Conservation (phyloP, 192 early-diverging fungal species). For the Radiomyces spectabilis region DNA sequence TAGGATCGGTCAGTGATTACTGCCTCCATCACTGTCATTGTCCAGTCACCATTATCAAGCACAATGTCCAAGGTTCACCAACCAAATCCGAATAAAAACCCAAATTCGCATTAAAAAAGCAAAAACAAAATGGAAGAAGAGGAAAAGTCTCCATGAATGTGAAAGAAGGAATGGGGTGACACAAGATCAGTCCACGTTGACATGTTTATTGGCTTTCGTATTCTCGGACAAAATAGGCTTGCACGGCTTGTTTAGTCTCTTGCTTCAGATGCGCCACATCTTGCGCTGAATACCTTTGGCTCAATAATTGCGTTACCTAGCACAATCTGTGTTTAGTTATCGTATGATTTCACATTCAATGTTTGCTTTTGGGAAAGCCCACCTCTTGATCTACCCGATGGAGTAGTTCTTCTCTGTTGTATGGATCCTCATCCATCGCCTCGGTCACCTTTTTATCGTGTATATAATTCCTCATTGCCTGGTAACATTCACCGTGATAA, state of each 20-base stretch:
- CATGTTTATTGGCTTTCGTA: slow-evolving; percentile 1
- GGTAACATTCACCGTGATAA: too few species aligned
- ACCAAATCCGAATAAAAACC: too few species aligned
- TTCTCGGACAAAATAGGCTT: slow-evolving; percentile 14
- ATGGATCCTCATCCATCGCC: background rate
- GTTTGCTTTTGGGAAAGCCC: too few species aligned
- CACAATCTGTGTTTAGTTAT: background rate
- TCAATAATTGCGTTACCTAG: background rate
- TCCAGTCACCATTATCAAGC: too few species aligned
- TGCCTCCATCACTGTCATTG: too few species aligned
- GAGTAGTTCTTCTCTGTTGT: background rate
- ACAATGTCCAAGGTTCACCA: too few species aligned
- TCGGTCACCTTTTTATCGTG: background rate
- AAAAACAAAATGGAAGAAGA: too few species aligned
- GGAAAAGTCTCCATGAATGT: too few species aligned
- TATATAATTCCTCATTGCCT: slow-evolving; percentile 11
- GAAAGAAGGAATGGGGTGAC: too few species aligned
- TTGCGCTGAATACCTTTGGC: background rate
- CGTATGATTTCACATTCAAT: background rate
- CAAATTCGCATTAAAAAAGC: too few species aligned
- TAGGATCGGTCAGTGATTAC: too few species aligned
- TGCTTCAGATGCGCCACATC: background rate
- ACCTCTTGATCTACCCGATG: background rate
- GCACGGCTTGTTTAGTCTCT: background rate
- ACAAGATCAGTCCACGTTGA: background rate